Evolutionary conservation across 2,329 filamentous ascomycete genomes (phyloP).

Genomic region (Neurospora sp.): DNA sequence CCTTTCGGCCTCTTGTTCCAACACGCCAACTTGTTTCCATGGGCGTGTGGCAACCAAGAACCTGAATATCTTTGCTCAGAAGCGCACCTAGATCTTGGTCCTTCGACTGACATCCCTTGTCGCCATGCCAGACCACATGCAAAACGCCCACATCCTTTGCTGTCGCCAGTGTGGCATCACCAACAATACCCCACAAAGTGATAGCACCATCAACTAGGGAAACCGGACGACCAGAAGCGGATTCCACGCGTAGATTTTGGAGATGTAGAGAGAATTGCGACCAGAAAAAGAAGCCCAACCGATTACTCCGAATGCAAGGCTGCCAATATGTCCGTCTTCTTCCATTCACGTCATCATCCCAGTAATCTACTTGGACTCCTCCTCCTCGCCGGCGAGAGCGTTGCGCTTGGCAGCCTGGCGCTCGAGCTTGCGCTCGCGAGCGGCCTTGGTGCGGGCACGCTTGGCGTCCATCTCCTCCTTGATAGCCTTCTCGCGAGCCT

Average conservation of each 20-base stretch:
- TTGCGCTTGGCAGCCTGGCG: constrained; percentile 84
- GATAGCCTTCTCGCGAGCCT: constrained; percentile 86
- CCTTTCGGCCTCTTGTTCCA: not conserved
- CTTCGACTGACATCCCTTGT: not conserved
- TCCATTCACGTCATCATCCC: constrained; percentile 38
- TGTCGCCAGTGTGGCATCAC: not conserved
- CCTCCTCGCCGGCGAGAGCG: constrained; percentile 65
- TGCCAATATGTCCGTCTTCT: constrained; percentile 31
- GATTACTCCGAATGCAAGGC: constrained; percentile 49
- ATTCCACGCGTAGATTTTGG: constrained; percentile 16
- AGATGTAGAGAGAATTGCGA: constrained; percentile 19
- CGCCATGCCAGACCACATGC: constrained; percentile 20
- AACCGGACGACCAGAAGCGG: constrained; percentile 5
- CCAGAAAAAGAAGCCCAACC: constrained; percentile 39
- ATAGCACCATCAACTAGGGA: constrained; percentile 1
- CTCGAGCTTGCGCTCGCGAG: constrained; percentile 95
- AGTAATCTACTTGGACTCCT: constrained; percentile 39
- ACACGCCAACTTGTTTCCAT: not conserved
- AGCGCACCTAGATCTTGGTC: not conserved
- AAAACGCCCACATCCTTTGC: not conserved
- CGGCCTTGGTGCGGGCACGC: constrained; percentile 99
- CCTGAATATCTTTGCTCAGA: not conserved
- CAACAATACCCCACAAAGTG: not conserved
- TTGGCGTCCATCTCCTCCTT: constrained; percentile 99
- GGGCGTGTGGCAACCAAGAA: not conserved